Percentiles rank a stretch among this genome's conserved stretches.
Evolutionary conservation across 2,329 filamentous ascomycete species (phyloP).

Genomic region (Venturia oleaginea): DNA sequence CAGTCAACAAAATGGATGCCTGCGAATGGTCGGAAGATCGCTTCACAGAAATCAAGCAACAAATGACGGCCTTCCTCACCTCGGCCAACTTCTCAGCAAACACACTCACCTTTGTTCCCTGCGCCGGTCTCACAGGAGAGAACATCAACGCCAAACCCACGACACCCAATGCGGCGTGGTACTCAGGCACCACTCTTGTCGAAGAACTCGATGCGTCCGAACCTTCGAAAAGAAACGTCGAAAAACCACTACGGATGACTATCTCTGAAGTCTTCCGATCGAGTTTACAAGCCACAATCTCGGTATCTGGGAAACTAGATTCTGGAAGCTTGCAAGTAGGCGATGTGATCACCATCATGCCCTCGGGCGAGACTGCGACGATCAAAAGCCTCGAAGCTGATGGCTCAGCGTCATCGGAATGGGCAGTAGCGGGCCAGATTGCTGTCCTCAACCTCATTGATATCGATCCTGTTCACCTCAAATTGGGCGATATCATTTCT

Average conservation of each 20-base stretch:
- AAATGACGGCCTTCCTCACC: constrained; percentile 73
- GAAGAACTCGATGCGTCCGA: constrained; percentile 79
- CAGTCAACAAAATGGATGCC: constrained; percentile 90
- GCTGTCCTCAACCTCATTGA: constrained; percentile 73
- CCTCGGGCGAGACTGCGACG: constrained; percentile 68
- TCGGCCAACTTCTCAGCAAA: constrained; percentile 73
- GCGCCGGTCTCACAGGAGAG: constrained; percentile 80
- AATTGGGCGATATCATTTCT: constrained; percentile 77
- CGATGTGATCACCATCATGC: constrained; percentile 70
- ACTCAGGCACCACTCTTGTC: constrained; percentile 67
- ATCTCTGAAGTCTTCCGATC: constrained; percentile 80
- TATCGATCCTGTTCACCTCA: constrained; percentile 74
- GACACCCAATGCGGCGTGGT: constrained; percentile 59
- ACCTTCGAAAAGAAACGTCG: constrained; percentile 58
- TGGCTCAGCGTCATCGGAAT: constrained; percentile 59
- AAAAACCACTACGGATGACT: constrained; percentile 75
- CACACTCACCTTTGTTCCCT: constrained; percentile 78
- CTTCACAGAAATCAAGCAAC: constrained; percentile 76
- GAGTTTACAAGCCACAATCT: constrained; percentile 70
- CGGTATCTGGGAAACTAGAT: constrained; percentile 78
- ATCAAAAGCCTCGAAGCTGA: constrained; percentile 77
- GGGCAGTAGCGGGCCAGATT: constrained; percentile 89
- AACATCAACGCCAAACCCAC: constrained; percentile 53
- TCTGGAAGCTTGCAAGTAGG: constrained; percentile 76
- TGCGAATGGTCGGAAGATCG: constrained; percentile 73